Base-by-base conservation (phyloP, 192 early-diverging fungal species). In the Haplosporangium gracile region DNA sequence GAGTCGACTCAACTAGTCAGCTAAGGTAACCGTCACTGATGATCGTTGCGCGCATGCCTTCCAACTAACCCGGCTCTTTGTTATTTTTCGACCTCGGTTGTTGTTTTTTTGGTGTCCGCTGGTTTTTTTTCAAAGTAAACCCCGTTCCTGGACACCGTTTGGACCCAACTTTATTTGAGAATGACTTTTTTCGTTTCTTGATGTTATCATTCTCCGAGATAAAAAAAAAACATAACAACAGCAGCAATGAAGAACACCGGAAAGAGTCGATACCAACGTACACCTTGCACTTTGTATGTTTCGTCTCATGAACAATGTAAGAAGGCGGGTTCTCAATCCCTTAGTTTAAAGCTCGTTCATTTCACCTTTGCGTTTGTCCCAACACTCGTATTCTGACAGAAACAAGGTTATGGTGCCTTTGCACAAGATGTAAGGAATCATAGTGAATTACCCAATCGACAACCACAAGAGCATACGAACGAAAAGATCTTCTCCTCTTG, bases 121-220 rank as follows among this genome's bases (percentile, higher is more conserved):
- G 55, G 24, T 26, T 26, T 57, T 26, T 57, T 26, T 20, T 8
- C 22, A 7, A 26, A 60, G 11, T n/a, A 60, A 60, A 60, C 55
- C 55, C 55, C 55, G 55, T 60, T 60, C n/a, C 55, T 60, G 22
- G 11, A 60, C n/a, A 7, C 55, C 55, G 55, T 57, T 57, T 57
- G 55, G 55, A 57, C 20, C 15, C 74, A 75, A 75, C 74, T 38
- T n/a, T 75, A 75, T 60, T n/a, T 39, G 20, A 22, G 24, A 75
- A 65, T 75, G 74, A 60, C 53, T 75, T 75, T 51, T 51, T 51
- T 18, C 2, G n/a, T 49, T 20, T 49, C 0, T 22, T 20, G 18
- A 0, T 51, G 49, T 18, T 51, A 18, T 51, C 49, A 51, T 51
- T 60, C 7, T 60, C 55, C 55, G 55, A 26, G 24, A 26, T 60